Evolutionary conservation across 306 rosid genomes (phyloP).

Genomic region (Fragaria iinumae): DNA sequence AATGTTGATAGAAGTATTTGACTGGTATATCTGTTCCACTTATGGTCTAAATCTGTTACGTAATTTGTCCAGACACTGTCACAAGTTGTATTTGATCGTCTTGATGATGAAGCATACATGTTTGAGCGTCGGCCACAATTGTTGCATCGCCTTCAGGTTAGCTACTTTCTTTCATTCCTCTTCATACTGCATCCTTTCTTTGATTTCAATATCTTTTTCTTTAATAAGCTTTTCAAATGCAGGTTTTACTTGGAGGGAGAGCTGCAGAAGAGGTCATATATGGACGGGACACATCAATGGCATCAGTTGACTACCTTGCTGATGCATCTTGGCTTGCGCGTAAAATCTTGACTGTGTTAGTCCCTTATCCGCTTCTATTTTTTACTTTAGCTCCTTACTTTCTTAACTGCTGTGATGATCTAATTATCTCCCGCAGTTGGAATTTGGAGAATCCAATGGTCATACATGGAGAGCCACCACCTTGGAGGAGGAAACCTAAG

Average conservation of each 20-base stretch:
- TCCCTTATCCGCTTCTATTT: constrained; percentile 18
- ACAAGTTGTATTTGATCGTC: constrained; percentile 87
- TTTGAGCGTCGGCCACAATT: constrained; percentile 87
- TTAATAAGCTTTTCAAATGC: constrained; percentile 5
- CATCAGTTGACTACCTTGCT: constrained; percentile 89
- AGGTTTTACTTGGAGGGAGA: constrained; percentile 96
- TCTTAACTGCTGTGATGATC: constrained; percentile 15
- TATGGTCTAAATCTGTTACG: constrained; percentile 9
- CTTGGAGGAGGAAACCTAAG: constrained; percentile 72
- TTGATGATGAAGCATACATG: constrained; percentile 88
- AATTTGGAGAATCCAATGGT: constrained; percentile 94
- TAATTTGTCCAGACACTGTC: constrained; percentile 64
- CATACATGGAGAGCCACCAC: constrained; percentile 93
- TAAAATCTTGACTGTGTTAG: constrained; percentile 88
- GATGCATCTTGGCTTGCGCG: constrained; percentile 99
- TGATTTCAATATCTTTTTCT: neutral
- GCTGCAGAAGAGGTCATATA: constrained; percentile 97
- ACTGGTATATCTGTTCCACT: neutral
- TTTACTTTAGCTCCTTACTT: constrained; percentile 7
- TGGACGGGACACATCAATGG: constrained; percentile 88
- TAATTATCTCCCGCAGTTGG: constrained; percentile 56
- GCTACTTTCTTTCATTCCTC: constrained; percentile 8
- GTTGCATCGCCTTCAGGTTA: constrained; percentile 90
- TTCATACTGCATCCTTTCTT: constrained; percentile 18
- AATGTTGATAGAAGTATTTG: constrained; percentile 8